Base-by-base conservation (phyloP, 1,284 basidiomycete genomes). In the Ganoderma lucidum region DNA sequence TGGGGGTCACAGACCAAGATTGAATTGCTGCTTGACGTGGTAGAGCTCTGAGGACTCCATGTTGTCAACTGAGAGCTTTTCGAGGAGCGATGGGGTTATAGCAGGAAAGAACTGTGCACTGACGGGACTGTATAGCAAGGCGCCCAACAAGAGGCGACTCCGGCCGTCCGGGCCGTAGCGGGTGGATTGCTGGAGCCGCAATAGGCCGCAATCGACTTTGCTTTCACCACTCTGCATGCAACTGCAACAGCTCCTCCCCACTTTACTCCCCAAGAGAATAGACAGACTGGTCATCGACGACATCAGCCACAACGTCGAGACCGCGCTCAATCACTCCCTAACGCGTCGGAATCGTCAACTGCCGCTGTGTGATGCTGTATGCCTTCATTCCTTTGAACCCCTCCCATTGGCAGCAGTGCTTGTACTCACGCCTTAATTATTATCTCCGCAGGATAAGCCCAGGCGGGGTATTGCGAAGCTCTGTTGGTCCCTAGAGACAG, bases 41-140 rank as follows among this genome's bases (percentile, higher is more conserved):
- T 94, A 96, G 28, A 96, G 83, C 68, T 94, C 88, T 67, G 93
- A 88, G n/a, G 92, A 92, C 70, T 93, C 91, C 93, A 95, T 94
- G 30, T 37, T 63, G 56, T 23, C 6, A 3, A 23, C n/a, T 53
- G 30, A 39, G 59, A 30, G 14, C 3, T 30, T 19, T 42, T 39
- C 3, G 12, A n/a, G 28, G 17, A 23, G 56, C 23, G 37, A 19
- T 41, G 30, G n/a, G 3, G 39, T 23, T 48, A 23, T 48, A 35
- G 37, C 37, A 37, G 63, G 23, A 23, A 23, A 23, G 23, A 23
- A 23, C 23, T 23, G 23, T 23, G 23, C 23, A 23, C 23, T 23
- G 23, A 35, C 8, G 35, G 35, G 35, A 35, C 58, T 41, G 53
- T 53, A 45, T 51, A 2, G 48, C 9, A 6, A 51, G 48, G 48